Conservation (phyloP, 2,329 filamentous ascomycete species). For the Leptographium flavum region DNA sequence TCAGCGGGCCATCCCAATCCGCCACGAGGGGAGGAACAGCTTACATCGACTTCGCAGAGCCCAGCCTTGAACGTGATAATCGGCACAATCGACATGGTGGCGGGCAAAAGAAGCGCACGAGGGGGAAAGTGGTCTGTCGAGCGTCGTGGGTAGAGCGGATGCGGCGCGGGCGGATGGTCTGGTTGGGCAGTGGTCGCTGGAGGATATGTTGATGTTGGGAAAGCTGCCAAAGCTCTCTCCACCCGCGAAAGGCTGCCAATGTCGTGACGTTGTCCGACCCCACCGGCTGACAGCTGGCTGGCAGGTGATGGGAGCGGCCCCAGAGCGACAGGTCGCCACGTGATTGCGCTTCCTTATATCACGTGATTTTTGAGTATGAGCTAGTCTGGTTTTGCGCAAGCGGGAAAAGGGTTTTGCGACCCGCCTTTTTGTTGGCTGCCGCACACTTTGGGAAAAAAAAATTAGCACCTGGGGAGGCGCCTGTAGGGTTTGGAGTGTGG, state of each 20-base stretch:
- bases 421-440: background rate
- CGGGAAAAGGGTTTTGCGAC: background rate
- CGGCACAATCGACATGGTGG: constrained; percentile 63
- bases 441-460: constrained; percentile 8
- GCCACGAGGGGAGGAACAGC: constrained; percentile 19
- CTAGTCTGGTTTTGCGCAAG: background rate
- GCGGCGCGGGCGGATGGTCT: too few species aligned
- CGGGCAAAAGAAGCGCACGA: too few species aligned
- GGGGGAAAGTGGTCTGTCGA: too few species aligned
- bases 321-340: background rate
- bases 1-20: background rate
- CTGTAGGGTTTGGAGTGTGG: constrained; percentile 7
- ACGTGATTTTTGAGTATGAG: background rate
- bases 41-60: constrained; percentile 70
- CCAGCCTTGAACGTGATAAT: constrained; percentile 96
- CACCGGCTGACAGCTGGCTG: constrained; percentile 3
- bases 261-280: constrained; percentile 9
- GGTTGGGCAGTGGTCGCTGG: too few species aligned
- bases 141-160: too few species aligned
- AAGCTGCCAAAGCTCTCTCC: constrained; percentile 6
- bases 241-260: constrained; percentile 8
- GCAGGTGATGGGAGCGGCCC: background rate
- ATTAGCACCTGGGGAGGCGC: constrained; percentile 4
- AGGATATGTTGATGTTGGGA: background rate
- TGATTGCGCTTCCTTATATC: too few species aligned